Evolutionary conservation across 2,329 filamentous ascomycete species (phyloP), one percentile per base, ranked within the genome.

Genomic region (Claviceps paspali): DNA sequence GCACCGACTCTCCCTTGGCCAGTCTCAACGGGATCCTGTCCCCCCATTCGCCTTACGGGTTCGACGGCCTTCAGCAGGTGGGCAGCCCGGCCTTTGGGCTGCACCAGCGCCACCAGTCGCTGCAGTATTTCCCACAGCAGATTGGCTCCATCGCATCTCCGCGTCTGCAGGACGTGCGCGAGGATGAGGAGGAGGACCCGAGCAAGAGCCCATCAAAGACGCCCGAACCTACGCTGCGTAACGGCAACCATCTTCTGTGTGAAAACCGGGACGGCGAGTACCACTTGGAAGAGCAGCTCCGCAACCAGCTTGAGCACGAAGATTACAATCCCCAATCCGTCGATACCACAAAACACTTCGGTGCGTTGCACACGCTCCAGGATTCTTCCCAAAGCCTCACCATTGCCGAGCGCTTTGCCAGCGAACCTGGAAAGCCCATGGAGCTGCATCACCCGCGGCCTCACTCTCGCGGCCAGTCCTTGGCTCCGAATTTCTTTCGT

Each of bases 251-350:
- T 47, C 67, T 93, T 18, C 85, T 94, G 53, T 79, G 79, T 43
- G 85, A 91, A 47, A 79, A 92, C 39, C 80, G 91, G 35, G 82
- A 87, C 50, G 79, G 82, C 4, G 83, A 93, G 49, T 88, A 91
- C 51, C 83, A 88, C 48, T 59, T 91, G 43, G 82, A 87, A 52
- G 76, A 86, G 52, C 77, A 83, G 42, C 76, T 87, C 43, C 76
- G 83, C 36, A 77, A 80, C 38, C 79, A 88, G 49, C 65, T 88
- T 34, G 80, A 87, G 41, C 79, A 86, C 46, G 79, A 82, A 38
- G 81, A 84, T 46, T 80, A 83, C 51, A 82, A 76, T 48, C 79
- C 78, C 2, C 75, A 77, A 18, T 43, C 40, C 32, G 43, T 45
- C 28, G 47, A 44, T 17, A 44, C 50, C 23, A 44, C 45, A 5